Evolutionary conservation across 1,284 basidiomycete species (phyloP), one percentile per base, ranked within the genome.

Genomic region (Cryptococcus jaspeensis): DNA sequence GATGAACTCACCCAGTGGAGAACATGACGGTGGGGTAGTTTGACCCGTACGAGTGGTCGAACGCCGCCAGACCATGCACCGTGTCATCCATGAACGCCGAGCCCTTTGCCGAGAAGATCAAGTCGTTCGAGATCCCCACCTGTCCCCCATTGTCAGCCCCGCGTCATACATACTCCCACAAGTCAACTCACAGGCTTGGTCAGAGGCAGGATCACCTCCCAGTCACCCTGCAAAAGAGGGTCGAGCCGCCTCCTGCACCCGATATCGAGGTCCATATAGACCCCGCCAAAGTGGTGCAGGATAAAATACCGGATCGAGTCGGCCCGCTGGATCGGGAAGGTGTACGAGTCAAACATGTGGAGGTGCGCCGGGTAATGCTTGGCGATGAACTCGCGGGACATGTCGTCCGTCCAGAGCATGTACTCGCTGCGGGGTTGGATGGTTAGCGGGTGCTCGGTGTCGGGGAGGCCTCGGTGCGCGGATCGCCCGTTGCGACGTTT

Each of bases 1-100:
- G 20, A 47, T 2, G 23, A 18, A 32, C 36, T 61, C 44, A 81
- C 1, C 95, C 95, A 0, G 96, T 99, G 49, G 92, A 92, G 80
- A 99, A 99, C 95, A 99, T 99, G 80, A 99, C 95, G 37, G 95
- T 99, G 35, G 96, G 95, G 70, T 99, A 99, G 78, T 97, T 94
- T 71, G 92, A 85, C 52, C 96, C 76, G 85, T 91, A 98, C 53
- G 86, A 84, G 77, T 95, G 91, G 79, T 98, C 89, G 75, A 95
- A 99, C n/a, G 87, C 87, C 69, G 87, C 83, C 61, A 98, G 85
- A 66, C 87, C 92, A 79, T 95, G 88, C 66, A 98, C 95, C 50
- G 92, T 89, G 76, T 93, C 90, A 38, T 88, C 86, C 81, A 98
- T 85, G 80, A 99, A 93, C 1, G 91, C 88, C 65, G 95, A 92